Base-by-base conservation (phyloP, 805 yeast genomes). In the Saturnispora galanensis region DNA sequence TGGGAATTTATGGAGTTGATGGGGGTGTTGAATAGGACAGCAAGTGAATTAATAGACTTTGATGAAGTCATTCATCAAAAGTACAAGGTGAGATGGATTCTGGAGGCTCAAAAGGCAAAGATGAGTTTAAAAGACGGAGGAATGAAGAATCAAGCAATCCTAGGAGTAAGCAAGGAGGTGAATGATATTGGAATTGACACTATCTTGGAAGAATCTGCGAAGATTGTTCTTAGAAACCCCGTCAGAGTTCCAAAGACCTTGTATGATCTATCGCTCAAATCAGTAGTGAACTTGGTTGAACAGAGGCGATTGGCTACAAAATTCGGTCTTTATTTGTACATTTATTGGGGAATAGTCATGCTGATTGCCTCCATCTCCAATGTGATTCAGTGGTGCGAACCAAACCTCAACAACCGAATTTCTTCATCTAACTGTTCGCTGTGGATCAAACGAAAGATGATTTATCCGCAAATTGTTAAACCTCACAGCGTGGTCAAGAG, bases 301-400 rank as follows among this genome's bases (percentile, higher is more conserved):
- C 60, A 65, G 41, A 56, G 69, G 51, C 15, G 39, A 1, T 40
- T 50, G 11, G 58, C 67, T 6, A 64, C 68, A 11, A 32, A 33
- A 0, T 55, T 54, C 47, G 68, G 70, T 11, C 47, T 44, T 5
- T 48, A 44, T 4, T 41, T 64, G 11, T 49, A 62, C 16, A 53
- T 54, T 0, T 66, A 63, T 38, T 66, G 71, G 71, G 58, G 51
- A 1, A 10, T 56, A 4, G 48, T 65, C 3, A 45, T 61, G 10
- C 11, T 57, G 2, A 21, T 56, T 39, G 61, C 64, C 4, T 31
- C 54, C 5, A 10, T 57, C 3, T 37, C 50, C 29, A 66, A 67
- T 47, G 46, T 59, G 21, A 46, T 55, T 1, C 54, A 58, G 13
- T 67, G 71, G 70, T 59, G 66, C 37, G 52, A 56, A 17, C 71